phyloP scores from a whole-genome alignment of 2,329 filamentous ascomycete genomes.

The Triangularia verruculosa region DNA sequence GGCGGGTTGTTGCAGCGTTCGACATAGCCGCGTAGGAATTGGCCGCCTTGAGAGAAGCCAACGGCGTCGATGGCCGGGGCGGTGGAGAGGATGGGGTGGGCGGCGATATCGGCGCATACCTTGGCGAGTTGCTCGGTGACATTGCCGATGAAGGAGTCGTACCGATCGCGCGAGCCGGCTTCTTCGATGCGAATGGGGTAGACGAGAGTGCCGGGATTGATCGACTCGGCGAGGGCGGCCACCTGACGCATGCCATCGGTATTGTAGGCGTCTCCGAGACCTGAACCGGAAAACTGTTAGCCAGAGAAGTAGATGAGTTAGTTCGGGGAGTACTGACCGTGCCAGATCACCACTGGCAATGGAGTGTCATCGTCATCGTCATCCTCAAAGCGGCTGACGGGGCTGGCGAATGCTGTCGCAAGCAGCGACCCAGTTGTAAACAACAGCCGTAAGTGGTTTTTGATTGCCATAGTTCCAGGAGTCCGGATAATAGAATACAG shows the following conservation, averaged over 20 bases:
- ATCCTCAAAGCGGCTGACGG: slow-evolving; percentile 15
- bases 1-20: slow-evolving; percentile 79
- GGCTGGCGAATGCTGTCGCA: slow-evolving; percentile 34
- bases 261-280: slow-evolving; percentile 69
- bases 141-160: slow-evolving; percentile 88
- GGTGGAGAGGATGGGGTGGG: slow-evolving; percentile 75
- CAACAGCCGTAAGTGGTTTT: slow-evolving; percentile 28
- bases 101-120: slow-evolving; percentile 74
- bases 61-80: slow-evolving; percentile 84
- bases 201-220: slow-evolving; percentile 80
- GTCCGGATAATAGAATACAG: slow-evolving; percentile 1
- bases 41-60: slow-evolving; percentile 92
- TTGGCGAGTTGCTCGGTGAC: slow-evolving; percentile 71
- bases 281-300: slow-evolving; percentile 22
- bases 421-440: slow-evolving; percentile 34
- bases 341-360: slow-evolving; percentile 91
- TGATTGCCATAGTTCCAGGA: slow-evolving; percentile 29
- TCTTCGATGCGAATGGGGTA: slow-evolving; percentile 73
- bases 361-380: slow-evolving; percentile 55
- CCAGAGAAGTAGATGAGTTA: slow-evolving; percentile 17
- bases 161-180: slow-evolving; percentile 66
- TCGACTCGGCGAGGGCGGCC: slow-evolving; percentile 65
- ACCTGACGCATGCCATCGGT: slow-evolving; percentile 71
- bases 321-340: slow-evolving; percentile 54
- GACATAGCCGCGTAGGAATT: slow-evolving; percentile 89